Conservation (phyloP, 2,329 filamentous ascomycete genomes). For the Fusarium stilboides region DNA sequence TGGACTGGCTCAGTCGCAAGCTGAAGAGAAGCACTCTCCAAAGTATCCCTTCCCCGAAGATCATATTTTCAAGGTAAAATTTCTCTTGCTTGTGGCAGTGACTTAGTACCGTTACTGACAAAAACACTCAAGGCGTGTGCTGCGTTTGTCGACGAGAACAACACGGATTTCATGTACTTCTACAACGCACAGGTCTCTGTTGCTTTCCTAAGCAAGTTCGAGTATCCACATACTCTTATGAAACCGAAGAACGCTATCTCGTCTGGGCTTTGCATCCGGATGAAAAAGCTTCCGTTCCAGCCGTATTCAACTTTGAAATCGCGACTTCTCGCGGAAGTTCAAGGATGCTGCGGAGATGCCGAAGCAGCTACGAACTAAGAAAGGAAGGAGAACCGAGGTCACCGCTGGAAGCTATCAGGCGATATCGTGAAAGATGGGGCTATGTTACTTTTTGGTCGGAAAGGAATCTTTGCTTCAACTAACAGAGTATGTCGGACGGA, state of each 20-base stretch:
- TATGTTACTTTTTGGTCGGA: constrained; percentile 14
- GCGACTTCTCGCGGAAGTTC: constrained; percentile 29
- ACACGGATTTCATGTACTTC: constrained; percentile 42
- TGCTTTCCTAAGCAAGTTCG: constrained; percentile 45
- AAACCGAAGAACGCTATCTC: constrained; percentile 5
- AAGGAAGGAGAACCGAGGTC: not conserved
- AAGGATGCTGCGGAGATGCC: not conserved
- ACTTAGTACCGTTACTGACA: not conserved
- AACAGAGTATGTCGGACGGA: not conserved
- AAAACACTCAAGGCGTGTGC: constrained; percentile 27
- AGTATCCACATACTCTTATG: constrained; percentile 35
- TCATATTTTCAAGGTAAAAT: constrained; percentile 37
- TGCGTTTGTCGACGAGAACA: constrained; percentile 36
- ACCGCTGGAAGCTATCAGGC: not conserved
- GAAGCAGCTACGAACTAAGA: not conserved
- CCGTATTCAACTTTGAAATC: constrained; percentile 38
- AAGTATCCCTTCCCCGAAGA: not conserved
- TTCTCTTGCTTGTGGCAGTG: not conserved
- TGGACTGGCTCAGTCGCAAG: constrained; percentile 46
- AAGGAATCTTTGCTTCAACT: constrained; percentile 6
- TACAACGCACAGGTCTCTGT: constrained; percentile 38
- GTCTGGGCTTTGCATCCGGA: constrained; percentile 20
- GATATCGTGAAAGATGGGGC: not conserved
- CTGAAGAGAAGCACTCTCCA: constrained; percentile 13
- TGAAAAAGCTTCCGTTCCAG: constrained; percentile 28